Base-by-base conservation (phyloP, 106 monocot genomes). In the Agapanthus africanus region DNA sequence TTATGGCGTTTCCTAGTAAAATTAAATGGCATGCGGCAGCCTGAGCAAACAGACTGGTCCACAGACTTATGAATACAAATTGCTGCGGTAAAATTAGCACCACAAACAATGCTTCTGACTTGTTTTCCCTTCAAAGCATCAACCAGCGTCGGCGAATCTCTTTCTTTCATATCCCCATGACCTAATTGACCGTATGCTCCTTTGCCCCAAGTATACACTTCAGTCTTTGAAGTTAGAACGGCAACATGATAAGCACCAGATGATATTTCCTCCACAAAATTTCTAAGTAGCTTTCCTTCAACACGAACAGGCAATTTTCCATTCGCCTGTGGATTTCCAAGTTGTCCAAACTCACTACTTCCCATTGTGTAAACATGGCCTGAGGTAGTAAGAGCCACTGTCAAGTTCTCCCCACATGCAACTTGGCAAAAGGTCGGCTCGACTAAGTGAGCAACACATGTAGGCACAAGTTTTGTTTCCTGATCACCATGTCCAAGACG, bases 1-100 rank as follows among this genome's bases (percentile, higher is more conserved):
- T 87, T 87, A 71, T 91, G 91, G 36, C 91, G 81, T 63, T 91
- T 88, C 60, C 91, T 80, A 5, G 88, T 85, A 51, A 92, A 92
- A 25, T 88, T 85, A 77, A 92, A 92, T 74, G 92, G 49, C 47
- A 83, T 88, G 66, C 88, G 67, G 56, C 92, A 92, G 0, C 91
- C 91, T n/a, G 91, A 79, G 64, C 87, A 91, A 0, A 87, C 34
- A 5, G 87, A 87, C 67, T 91, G 91, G 36, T 91, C 91, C 33
- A 76, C 84, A 47, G 83, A 74, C 63, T 91, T 91, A 63, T 91
- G 91, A 40, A 91, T 91, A 67, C 91, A 91, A 66, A 91, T 81
- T 71, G 81, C 84, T 37, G 91, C 79, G 0, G 91, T 84, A 34
- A 91, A 91, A 44, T 77, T 91, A 54, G 87, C 83, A 15, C 91